These are phyloP conservation scores for Aurifilum marmelostoma DNA, from an alignment of 2,329 filamentous ascomycete genomes.

Conservation along the genomic window DNA sequence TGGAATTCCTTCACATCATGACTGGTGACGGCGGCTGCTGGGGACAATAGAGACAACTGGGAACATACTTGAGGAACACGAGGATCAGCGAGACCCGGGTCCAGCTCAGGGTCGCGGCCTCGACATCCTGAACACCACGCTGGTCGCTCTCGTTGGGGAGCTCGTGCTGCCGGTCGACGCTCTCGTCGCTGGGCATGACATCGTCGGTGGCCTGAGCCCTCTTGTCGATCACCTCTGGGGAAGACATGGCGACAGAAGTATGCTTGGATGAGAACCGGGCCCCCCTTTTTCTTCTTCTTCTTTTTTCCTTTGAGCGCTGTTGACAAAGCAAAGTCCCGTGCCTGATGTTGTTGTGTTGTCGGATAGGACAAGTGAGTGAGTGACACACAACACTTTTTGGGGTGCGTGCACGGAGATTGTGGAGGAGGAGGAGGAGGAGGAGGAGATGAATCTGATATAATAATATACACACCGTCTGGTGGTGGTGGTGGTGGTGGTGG, in stretches of 20 bases:
- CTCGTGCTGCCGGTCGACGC: background rate
- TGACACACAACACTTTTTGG: background rate
- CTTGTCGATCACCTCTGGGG: slow-evolving; percentile 11
- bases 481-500: too few relatives aligned
- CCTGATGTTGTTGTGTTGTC: background rate
- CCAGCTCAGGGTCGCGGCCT: slow-evolving; percentile 34
- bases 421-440: too few relatives aligned
- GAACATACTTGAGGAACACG: slow-evolving; percentile 40
- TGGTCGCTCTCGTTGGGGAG: slow-evolving; percentile 28
- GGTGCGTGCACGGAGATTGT: background rate
- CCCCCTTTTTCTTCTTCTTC: too few relatives aligned
- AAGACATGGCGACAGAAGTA: slow-evolving; percentile 4
- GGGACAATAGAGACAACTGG: too few relatives aligned
- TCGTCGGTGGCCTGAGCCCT: slow-evolving; percentile 21
- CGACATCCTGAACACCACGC: slow-evolving; percentile 33
- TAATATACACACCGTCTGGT: background rate
- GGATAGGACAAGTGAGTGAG: background rate
- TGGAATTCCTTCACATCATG: too few relatives aligned
- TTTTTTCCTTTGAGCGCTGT: too few relatives aligned
- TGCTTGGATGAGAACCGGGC: too few relatives aligned
- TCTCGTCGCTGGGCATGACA: slow-evolving; percentile 10
- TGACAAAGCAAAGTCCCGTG: too few relatives aligned
- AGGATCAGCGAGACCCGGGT: slow-evolving; percentile 29
- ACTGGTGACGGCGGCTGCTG: too few relatives aligned
- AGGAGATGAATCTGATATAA: background rate